These are phyloP conservation scores for Fraxinus sp. DNA, from an alignment of 305 asterid genomes.

Conservation along the genomic window DNA sequence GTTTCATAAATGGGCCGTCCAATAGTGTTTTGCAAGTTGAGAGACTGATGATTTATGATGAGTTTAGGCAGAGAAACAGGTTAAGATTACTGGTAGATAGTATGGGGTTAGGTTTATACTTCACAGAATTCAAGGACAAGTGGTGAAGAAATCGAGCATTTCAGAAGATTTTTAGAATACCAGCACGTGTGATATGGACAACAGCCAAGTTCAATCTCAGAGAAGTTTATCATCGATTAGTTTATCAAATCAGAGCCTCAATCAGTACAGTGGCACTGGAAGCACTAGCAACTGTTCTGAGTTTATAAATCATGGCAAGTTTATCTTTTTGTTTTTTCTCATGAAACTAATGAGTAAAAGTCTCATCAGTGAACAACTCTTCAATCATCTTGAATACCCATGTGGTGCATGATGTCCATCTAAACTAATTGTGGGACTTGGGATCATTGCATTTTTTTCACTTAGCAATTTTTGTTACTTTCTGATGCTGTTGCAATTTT, in stretches of 20 bases:
- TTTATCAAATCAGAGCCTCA: constrained; percentile 47
- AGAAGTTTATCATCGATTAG: constrained; percentile 74
- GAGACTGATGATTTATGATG: background rate
- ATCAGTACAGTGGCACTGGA: constrained; percentile 45
- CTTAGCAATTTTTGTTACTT: background rate
- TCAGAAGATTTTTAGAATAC: constrained; percentile 88
- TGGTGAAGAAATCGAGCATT: constrained; percentile 51
- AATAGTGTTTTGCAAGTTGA: no score
- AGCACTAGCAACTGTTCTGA: constrained; percentile 49
- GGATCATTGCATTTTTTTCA: background rate
- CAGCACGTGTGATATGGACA: constrained; percentile 72
- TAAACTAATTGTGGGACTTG: background rate
- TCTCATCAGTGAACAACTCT: background rate
- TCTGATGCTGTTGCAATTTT: background rate
- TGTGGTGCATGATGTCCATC: background rate
- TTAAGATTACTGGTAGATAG: no score
- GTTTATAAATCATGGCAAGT: constrained; percentile 70
- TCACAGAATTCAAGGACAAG: constrained; percentile 60
- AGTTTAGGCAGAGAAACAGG: background rate
- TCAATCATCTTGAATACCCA: background rate
- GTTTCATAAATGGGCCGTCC: no score
- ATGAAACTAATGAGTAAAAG: background rate
- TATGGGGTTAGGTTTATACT: background rate
- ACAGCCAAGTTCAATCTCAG: constrained; percentile 62
- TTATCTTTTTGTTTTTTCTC: background rate